phyloP scores from a whole-genome alignment of 768 basidiomycete species.

The Leccinum sublutescens region DNA sequence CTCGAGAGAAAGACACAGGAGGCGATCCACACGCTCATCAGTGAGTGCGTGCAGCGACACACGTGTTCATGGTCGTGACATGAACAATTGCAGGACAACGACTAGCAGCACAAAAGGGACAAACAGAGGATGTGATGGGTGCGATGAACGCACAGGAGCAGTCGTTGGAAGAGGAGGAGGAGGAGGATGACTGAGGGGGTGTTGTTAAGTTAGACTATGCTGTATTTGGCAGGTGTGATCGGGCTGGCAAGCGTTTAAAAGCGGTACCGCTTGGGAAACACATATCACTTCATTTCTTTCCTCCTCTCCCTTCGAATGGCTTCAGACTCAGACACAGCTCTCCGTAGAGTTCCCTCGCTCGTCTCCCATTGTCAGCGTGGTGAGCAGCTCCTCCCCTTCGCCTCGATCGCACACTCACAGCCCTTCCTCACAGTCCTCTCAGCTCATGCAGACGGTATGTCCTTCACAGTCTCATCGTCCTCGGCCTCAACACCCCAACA shows the following conservation, averaged over 20 bases:
- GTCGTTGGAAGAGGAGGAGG: conserved; percentile 44
- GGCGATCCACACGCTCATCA: conserved; percentile 88
- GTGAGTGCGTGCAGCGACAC: conserved; percentile 47
- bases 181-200: conserved; percentile 9
- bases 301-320: conserved; percentile 26
- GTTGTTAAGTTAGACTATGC: neutral
- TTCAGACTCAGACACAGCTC: conserved; percentile 33
- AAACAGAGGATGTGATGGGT: conserved; percentile 75
- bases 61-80: conserved; percentile 10
- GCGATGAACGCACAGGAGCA: conserved; percentile 79
- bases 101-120: conserved; percentile 74
- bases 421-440: conserved; percentile 47
- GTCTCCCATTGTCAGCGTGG: conserved; percentile 73
- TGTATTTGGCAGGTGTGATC: conserved; percentile 20
- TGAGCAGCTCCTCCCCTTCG: conserved; percentile 32
- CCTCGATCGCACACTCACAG: conserved; percentile 11
- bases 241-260: conserved; percentile 13
- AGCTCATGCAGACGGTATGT: conserved; percentile 60
- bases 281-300: neutral
- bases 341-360: conserved; percentile 56
- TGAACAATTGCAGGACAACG: conserved; percentile 62
- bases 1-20: conserved; percentile 92
- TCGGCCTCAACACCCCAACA: conserved; percentile 27
- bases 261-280: conserved; percentile 3
- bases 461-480: neutral